Base-by-base conservation (phyloP, 163 green algal species). In the Prototheca wickerhamii region DNA sequence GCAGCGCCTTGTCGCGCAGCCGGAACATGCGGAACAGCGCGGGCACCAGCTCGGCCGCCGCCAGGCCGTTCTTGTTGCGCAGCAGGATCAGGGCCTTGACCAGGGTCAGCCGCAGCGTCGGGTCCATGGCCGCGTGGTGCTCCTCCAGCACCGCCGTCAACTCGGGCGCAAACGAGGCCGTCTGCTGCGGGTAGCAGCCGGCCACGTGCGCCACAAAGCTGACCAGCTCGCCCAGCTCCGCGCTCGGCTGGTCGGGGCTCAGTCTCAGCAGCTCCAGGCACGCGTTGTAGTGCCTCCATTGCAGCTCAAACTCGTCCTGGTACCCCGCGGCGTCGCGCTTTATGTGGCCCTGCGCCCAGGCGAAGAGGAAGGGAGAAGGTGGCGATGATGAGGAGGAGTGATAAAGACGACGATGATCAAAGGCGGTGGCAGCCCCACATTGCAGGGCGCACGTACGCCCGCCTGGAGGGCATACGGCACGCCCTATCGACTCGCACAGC, bases 11-110 rank as follows among this genome's bases (percentile, higher is more conserved):
- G 87, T 98, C 91, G 37, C 86, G 69, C 69, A 76, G 57, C 15
- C 76, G 75, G 80, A 98, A 97, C 42, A 99, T 81, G 3, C 83
- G 75, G 78, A 99, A 97, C 60, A 97, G 91, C 33, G 97, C 76
- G 29, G 92, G 91, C 65, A 98, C 75, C 58, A 96, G 68, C 54
- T 77, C 61, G 53, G 79, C 75, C 28, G 90, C 60, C 0, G 67
- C 51, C 33, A 97, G 60, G 61, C 86, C 63, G 63, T 52, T 12
- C 34, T 65, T 37, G 34, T n/a, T 58, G 29, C 26, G 52, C 10
- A 97, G 66, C 59, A 96, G 79, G 37, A 98, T 96, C 12, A 98
- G 83, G 23, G 87, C 83, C 60, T 91, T 84, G 21, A 91, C 85
- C 61, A 96, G 65, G 0, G 71, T 71, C 21, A 76, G 71, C 6